phyloP scores from a whole-genome alignment of 176 grass and related monocot genomes.

The Pharus latifolius region DNA sequence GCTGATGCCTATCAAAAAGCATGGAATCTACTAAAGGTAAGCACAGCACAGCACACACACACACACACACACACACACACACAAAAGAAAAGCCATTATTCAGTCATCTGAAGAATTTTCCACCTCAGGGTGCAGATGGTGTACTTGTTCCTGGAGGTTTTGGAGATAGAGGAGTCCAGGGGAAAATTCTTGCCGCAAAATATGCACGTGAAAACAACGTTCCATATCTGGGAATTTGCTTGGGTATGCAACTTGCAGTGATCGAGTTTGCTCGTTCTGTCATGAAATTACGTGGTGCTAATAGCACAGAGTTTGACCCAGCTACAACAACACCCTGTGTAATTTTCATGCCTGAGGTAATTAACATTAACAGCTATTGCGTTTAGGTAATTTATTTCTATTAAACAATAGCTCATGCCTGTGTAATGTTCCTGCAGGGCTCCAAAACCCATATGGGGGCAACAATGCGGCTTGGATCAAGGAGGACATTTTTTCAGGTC shows the following conservation, averaged over 20 bases:
- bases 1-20: constrained; percentile 73
- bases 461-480: constrained; percentile 94
- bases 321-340: constrained; percentile 54
- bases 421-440: constrained; percentile 35
- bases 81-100: not conserved
- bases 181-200: constrained; percentile 91
- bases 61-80: too few species aligned
- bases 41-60: too few species aligned
- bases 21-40: constrained; percentile 78
- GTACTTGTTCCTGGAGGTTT: constrained; percentile 93
- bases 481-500: constrained; percentile 65
- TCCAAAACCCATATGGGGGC: constrained; percentile 98
- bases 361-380: not conserved
- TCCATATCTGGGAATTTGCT: constrained; percentile 88
- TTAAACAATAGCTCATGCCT: not conserved
- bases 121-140: constrained; percentile 61
- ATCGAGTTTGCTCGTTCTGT: constrained; percentile 82
- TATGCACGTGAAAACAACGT: constrained; percentile 74
- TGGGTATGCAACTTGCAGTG: constrained; percentile 96
- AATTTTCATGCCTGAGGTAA: constrained; percentile 96
- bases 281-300: constrained; percentile 67
- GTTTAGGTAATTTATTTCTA: not conserved
- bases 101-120: constrained; percentile 11
- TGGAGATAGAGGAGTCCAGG: constrained; percentile 86
- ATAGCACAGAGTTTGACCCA: constrained; percentile 81